Evolutionary conservation across 208 protist genomes (phyloP).

Genomic region (Wallacemonas sp.): DNA sequence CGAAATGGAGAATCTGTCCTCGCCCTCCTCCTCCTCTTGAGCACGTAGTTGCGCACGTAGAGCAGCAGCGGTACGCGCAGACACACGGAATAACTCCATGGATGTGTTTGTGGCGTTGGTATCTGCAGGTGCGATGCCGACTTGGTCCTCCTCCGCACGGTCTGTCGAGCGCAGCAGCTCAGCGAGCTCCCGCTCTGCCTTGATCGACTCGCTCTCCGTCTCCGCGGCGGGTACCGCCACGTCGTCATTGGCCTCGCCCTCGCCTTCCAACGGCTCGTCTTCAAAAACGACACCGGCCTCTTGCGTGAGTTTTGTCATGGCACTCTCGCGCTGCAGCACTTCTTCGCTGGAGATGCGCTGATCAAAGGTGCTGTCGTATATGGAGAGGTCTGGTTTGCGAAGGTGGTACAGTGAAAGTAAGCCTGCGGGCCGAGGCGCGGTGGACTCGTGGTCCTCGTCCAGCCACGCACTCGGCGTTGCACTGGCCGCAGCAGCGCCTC

Average conservation of each 20-base stretch:
- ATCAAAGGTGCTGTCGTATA: slow-evolving; percentile 68
- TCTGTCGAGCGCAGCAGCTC: slow-evolving; percentile 21
- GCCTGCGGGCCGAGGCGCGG: too few species aligned
- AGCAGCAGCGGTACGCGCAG: not conserved
- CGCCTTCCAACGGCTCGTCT: slow-evolving; percentile 16
- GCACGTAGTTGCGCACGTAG: slow-evolving; percentile 24
- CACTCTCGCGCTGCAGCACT: slow-evolving; percentile 31
- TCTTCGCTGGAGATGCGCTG: slow-evolving; percentile 64
- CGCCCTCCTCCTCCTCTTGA: slow-evolving; percentile 30
- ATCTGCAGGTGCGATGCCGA: too few species aligned
- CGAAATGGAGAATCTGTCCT: slow-evolving; percentile 29
- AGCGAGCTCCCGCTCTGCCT: not conserved
- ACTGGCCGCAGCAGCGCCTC: too few species aligned
- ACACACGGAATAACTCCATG: not conserved
- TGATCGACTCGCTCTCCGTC: slow-evolving; percentile 11
- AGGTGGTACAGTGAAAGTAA: slow-evolving; percentile 35
- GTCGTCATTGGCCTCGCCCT: not conserved
- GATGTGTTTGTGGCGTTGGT: not conserved
- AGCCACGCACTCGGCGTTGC: not conserved
- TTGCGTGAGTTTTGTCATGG: slow-evolving; percentile 2
- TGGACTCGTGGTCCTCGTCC: too few species aligned
- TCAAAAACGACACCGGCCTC: slow-evolving; percentile 26
- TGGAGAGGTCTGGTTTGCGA: slow-evolving; percentile 64
- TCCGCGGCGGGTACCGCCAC: slow-evolving; percentile 12
- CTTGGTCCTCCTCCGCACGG: slow-evolving; percentile 24